A percentile compares a stretch with the other conserved stretches of the same genome.
phyloP scores from a whole-genome alignment of 2,329 filamentous ascomycete genomes.

The Pseudogymnoascus verrucosus region DNA sequence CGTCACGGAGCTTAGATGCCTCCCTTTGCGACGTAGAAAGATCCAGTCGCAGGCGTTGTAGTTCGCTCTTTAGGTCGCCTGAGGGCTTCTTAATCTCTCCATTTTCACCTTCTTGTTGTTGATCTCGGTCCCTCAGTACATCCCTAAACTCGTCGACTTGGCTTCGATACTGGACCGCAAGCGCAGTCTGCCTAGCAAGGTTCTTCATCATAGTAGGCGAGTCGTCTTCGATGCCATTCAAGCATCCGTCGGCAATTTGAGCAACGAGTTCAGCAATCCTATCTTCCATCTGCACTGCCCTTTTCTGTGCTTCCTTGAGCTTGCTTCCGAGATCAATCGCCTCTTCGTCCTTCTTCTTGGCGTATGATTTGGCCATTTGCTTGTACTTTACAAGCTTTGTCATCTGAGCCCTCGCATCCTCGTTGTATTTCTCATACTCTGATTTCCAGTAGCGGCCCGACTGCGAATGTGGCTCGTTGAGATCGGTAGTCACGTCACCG shows the following conservation, averaged over 20 bases:
- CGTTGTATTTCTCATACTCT: slow-evolving; percentile 65
- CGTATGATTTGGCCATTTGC: slow-evolving; percentile 69
- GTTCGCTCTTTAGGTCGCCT: slow-evolving; percentile 42
- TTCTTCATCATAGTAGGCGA: slow-evolving; percentile 43
- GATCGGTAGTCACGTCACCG: slow-evolving; percentile 59
- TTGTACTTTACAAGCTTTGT: slow-evolving; percentile 73
- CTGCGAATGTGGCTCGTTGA: slow-evolving; percentile 65
- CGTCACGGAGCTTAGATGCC: slow-evolving; percentile 21
- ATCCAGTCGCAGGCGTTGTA: slow-evolving; percentile 43
- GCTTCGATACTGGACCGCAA: slow-evolving; percentile 49
- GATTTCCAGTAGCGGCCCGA: slow-evolving; percentile 76
- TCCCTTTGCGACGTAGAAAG: slow-evolving; percentile 38
- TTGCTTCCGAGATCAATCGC: slow-evolving; percentile 57
- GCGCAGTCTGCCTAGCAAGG: slow-evolving; percentile 48
- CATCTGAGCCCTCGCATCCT: slow-evolving; percentile 65
- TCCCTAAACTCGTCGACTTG: slow-evolving; percentile 52
- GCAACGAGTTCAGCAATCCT: slow-evolving; percentile 52
- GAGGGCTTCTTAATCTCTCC: slow-evolving; percentile 37
- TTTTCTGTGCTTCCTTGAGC: slow-evolving; percentile 60
- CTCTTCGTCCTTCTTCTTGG: slow-evolving; percentile 68
- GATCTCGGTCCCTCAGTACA: slow-evolving; percentile 36
- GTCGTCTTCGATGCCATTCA: slow-evolving; percentile 35
- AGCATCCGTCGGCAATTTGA: slow-evolving; percentile 39
- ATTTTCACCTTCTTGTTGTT: slow-evolving; percentile 27
- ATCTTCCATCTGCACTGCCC: slow-evolving; percentile 55